Conservation (phyloP, 495 filamentous ascomycete genomes). For the Penicillium verhagenii region DNA sequence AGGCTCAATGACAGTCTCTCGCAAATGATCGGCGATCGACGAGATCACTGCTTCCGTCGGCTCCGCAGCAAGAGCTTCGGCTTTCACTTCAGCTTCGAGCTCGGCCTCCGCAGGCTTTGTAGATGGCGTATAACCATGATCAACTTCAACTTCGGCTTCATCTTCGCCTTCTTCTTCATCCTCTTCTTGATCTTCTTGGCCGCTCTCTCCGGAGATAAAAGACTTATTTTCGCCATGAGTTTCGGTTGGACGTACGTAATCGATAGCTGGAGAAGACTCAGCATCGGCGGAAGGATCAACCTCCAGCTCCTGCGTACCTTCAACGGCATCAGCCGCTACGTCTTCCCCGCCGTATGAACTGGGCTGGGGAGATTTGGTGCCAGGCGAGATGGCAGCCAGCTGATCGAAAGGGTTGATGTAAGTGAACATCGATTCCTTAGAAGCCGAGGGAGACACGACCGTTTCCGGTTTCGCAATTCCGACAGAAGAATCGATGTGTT, state of each 20-base stretch:
- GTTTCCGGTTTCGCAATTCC: constrained; percentile 31
- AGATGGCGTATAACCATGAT: too few species aligned
- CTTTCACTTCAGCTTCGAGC: constrained; percentile 17
- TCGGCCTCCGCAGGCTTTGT: neutral
- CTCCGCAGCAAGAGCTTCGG: constrained; percentile 29
- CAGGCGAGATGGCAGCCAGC: constrained; percentile 66
- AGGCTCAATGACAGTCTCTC: constrained; percentile 31
- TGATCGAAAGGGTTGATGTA: constrained; percentile 82
- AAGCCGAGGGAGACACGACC: constrained; percentile 23
- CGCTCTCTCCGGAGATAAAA: too few species aligned
- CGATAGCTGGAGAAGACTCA: constrained; percentile 13
- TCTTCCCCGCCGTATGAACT: constrained; percentile 40
- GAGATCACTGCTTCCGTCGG: constrained; percentile 32
- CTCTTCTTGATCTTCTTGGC: too few species aligned
- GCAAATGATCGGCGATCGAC: constrained; percentile 34
- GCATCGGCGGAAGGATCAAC: constrained; percentile 21
- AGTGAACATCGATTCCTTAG: constrained; percentile 61
- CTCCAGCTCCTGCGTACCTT: constrained; percentile 27
- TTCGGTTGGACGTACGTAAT: too few species aligned
- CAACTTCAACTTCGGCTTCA: neutral
- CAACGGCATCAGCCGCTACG: constrained; percentile 36
- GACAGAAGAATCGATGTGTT: constrained; percentile 12
- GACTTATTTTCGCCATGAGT: too few species aligned
- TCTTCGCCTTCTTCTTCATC: constrained; percentile 9
- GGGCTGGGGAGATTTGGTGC: constrained; percentile 48